Evolutionary conservation across 257 asterid genomes (phyloP).

Genomic region (Schizonepeta tenuifolia): DNA sequence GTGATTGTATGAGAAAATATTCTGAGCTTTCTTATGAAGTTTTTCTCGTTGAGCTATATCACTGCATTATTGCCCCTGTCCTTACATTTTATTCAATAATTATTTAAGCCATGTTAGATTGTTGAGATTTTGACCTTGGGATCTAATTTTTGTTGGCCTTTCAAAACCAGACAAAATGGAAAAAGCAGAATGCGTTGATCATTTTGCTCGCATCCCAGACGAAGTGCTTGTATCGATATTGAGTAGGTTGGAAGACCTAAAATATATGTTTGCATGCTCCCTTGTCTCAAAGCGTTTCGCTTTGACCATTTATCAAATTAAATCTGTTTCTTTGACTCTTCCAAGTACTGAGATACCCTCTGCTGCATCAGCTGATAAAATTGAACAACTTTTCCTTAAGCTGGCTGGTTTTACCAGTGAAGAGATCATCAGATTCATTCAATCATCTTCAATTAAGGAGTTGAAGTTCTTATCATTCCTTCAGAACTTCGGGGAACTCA

Average conservation of each 20-base stretch:
- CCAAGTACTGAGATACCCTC: constrained; percentile 19
- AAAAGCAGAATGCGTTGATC: neutral
- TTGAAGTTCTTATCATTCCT: constrained; percentile 35
- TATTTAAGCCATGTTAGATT: neutral
- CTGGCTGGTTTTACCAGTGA: constrained; percentile 9
- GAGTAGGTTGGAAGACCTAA: constrained; percentile 32
- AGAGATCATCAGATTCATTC: constrained; percentile 24
- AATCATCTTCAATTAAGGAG: constrained; percentile 19
- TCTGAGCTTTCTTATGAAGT: neutral
- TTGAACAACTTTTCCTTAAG: neutral
- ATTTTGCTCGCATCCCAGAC: constrained; percentile 31
- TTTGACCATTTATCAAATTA: constrained; percentile 5
- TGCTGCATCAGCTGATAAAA: neutral
- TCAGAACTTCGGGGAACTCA: constrained; percentile 33
- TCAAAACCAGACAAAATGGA: neutral
- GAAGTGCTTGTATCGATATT: constrained; percentile 32
- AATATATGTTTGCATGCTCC: constrained; percentile 33
- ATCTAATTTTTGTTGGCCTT: neutral
- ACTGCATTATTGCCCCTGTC: neutral
- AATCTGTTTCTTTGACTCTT: constrained; percentile 19
- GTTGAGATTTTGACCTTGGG: neutral
- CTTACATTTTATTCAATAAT: neutral
- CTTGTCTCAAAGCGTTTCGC: constrained; percentile 38
- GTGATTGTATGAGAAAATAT: neutral
- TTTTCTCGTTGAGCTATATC: neutral